Conservation (phyloP, 805 yeast species). For the Yarrowia sp. region DNA sequence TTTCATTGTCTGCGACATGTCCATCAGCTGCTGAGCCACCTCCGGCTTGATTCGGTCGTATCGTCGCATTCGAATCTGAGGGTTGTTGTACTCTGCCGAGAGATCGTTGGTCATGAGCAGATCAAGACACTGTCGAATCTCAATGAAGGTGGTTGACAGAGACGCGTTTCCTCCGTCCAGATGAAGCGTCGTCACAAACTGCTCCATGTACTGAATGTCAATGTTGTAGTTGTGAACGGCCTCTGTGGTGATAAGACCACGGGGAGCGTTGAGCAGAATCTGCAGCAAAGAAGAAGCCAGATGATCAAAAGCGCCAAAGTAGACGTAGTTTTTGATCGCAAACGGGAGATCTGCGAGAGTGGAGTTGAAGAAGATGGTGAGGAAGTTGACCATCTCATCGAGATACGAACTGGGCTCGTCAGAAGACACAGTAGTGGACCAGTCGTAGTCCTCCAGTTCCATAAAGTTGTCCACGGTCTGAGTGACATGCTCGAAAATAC, state of each 20-base stretch:
- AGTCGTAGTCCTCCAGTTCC: conserved; percentile 82
- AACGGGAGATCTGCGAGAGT: conserved; percentile 80
- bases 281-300: conserved; percentile 68
- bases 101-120: conserved; percentile 60
- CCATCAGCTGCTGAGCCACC: conserved; percentile 58
- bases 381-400: conserved; percentile 78
- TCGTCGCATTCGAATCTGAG: conserved; percentile 55
- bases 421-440: conserved; percentile 57
- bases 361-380: conserved; percentile 80
- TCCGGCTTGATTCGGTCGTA: conserved; percentile 74
- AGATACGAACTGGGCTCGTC: conserved; percentile 69
- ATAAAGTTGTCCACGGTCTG: conserved; percentile 72
- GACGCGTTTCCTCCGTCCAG: conserved; percentile 37
- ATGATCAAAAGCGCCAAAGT: conserved; percentile 83
- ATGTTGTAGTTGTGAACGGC: conserved; percentile 71
- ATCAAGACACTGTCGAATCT: conserved; percentile 75
- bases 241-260: conserved; percentile 52
- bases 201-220: conserved; percentile 77
- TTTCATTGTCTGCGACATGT: conserved; percentile 15
- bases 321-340: conserved; percentile 71
- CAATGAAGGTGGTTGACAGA: conserved; percentile 69
- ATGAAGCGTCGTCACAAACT: conserved; percentile 40
- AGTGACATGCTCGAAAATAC: conserved; percentile 80
- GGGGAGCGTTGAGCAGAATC: conserved; percentile 54
- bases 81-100: conserved; percentile 60